phyloP scores from a whole-genome alignment of 108 stramenopile species.

The Skeletonema tropicum region DNA sequence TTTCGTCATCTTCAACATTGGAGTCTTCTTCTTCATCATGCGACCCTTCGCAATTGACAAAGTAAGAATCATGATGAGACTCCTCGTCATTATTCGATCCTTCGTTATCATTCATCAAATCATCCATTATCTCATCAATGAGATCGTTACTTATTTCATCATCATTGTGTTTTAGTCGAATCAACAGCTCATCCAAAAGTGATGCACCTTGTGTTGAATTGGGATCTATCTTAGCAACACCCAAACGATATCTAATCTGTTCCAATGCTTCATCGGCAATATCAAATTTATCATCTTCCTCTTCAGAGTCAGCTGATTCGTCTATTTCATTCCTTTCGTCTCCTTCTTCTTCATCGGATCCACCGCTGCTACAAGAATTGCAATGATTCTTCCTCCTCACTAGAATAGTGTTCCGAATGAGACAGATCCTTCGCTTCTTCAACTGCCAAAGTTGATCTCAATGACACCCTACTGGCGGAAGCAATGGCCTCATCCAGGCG shows the following conservation, averaged over 20 bases:
- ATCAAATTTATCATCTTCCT: conserved; percentile 22
- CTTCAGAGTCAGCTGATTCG: not conserved
- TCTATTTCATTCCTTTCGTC: conserved; percentile 12
- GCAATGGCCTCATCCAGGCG: conserved; percentile 35
- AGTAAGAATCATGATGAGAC: not conserved
- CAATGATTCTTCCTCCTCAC: not conserved
- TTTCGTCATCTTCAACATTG: not conserved
- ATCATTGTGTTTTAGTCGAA: conserved; percentile 20
- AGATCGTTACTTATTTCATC: conserved; percentile 15
- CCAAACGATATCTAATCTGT: conserved; percentile 40
- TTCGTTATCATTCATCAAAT: not conserved
- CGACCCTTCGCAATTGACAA: not conserved
- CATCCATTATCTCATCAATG: conserved; percentile 35
- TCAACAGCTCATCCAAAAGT: conserved; percentile 36
- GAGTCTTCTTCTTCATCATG: not conserved
- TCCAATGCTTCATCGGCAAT: conserved; percentile 41
- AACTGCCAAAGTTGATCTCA: not conserved
- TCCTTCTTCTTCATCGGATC: not conserved
- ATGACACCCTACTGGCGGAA: not conserved
- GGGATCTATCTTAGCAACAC: conserved; percentile 40
- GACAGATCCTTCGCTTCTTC: not conserved
- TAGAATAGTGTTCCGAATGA: not conserved
- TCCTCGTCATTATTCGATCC: not conserved
- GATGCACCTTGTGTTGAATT: conserved; percentile 32
- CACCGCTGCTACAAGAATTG: not conserved